phyloP scores from a whole-genome alignment of 768 basidiomycete species.

The Gyrodon lividus region DNA sequence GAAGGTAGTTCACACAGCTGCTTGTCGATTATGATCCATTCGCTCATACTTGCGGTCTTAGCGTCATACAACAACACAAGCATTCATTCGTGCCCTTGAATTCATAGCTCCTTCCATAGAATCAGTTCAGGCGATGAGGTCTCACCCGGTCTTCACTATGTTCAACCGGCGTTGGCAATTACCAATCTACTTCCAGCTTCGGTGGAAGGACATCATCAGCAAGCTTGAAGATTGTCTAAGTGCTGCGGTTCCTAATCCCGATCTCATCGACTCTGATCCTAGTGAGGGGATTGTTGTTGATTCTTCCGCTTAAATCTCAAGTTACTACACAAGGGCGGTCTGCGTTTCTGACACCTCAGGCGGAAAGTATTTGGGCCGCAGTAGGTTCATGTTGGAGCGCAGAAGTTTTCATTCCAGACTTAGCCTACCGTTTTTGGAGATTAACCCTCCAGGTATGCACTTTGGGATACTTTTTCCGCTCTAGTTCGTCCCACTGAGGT shows the following conservation, averaged over 20 bases:
- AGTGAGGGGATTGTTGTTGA: slow-evolving; percentile 34
- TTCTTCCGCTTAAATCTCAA: neutral
- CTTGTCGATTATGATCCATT: neutral
- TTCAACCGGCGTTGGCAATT: slow-evolving; percentile 94
- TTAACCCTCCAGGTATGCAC: slow-evolving; percentile 77
- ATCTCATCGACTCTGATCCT: slow-evolving; percentile 28
- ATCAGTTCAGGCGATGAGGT: slow-evolving; percentile 69
- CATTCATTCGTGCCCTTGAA: slow-evolving; percentile 82
- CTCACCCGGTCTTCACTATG: slow-evolving; percentile 62
- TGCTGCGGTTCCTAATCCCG: slow-evolving; percentile 40
- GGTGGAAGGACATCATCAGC: slow-evolving; percentile 92
- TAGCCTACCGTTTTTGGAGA: slow-evolving; percentile 87
- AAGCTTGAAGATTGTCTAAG: slow-evolving; percentile 69
- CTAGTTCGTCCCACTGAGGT: slow-evolving; percentile 2
- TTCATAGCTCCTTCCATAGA: slow-evolving; percentile 73
- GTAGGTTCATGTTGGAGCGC: slow-evolving; percentile 83
- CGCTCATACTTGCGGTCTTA: slow-evolving; percentile 30
- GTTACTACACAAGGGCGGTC: slow-evolving; percentile 20
- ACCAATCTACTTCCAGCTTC: slow-evolving; percentile 93
- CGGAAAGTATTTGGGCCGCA: slow-evolving; percentile 67
- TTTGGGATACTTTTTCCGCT: slow-evolving; percentile 12
- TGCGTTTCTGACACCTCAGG: slow-evolving; percentile 60
- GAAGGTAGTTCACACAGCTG: slow-evolving; percentile 51
- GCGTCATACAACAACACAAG: slow-evolving; percentile 84
- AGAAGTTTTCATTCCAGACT: slow-evolving; percentile 79